Evolutionary conservation across 257 asterid species (phyloP).

Genomic region (Solanum bulbocastanum): DNA sequence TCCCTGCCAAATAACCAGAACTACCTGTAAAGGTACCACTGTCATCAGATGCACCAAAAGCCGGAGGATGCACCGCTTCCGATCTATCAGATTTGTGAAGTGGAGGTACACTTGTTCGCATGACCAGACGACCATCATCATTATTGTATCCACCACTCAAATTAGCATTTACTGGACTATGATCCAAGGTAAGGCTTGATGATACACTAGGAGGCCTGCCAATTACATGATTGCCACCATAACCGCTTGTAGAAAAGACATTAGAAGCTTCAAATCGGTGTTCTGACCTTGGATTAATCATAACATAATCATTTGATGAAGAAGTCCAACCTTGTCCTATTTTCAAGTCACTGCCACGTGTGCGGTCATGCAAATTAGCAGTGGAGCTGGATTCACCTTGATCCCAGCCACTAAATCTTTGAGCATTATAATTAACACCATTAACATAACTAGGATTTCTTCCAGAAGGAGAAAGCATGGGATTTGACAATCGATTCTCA

Average conservation of each 20-base stretch:
- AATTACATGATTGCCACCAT: slow-evolving; percentile 13
- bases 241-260: slow-evolving; percentile 2
- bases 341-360: slow-evolving; percentile 20
- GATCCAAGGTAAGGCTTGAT: slow-evolving; percentile 15
- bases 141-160: slow-evolving; percentile 20
- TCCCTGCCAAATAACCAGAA: slow-evolving; percentile 33
- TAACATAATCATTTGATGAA: slow-evolving; percentile 23
- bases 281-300: slow-evolving; percentile 27
- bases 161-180: slow-evolving; percentile 21
- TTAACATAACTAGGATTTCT: slow-evolving; percentile 12
- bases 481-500: slow-evolving; percentile 39
- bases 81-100: slow-evolving; percentile 25
- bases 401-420: slow-evolving; percentile 46
- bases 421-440: slow-evolving; percentile 3
- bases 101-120: slow-evolving; percentile 22
- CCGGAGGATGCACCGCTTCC: slow-evolving; percentile 24
- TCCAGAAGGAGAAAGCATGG: slow-evolving; percentile 32
- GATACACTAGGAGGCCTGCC: slow-evolving; percentile 19
- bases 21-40: slow-evolving; percentile 24
- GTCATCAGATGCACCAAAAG: slow-evolving; percentile 23
- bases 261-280: slow-evolving; percentile 41
- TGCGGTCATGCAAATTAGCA: slow-evolving; percentile 28
- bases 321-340: slow-evolving; percentile 47
- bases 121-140: slow-evolving; percentile 11
- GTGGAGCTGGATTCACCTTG: slow-evolving; percentile 77